Conservation (phyloP, 2,329 filamentous ascomycete species). For the Alternaria solani region DNA sequence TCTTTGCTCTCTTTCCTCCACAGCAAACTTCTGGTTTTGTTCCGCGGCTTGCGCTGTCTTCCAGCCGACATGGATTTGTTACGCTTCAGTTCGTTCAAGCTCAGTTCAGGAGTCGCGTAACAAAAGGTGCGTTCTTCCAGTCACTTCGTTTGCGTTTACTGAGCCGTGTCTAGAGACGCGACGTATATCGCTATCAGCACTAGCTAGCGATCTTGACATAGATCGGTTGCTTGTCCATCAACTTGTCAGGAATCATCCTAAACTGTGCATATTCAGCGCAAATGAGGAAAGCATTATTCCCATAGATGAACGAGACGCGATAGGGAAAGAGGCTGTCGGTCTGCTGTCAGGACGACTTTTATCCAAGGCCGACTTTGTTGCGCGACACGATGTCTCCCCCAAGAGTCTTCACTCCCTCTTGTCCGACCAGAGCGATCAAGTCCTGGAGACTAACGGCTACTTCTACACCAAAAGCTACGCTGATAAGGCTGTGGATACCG, state of each 20-base stretch:
- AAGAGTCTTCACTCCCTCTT: conserved; percentile 35
- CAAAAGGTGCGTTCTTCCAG: conserved; percentile 15
- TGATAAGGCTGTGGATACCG: background rate
- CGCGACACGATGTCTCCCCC: conserved; percentile 31
- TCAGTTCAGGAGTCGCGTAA: conserved; percentile 32
- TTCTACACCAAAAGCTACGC: conserved; percentile 26
- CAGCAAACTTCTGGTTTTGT: conserved; percentile 14
- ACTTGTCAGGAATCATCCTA: conserved; percentile 27
- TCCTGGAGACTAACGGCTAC: conserved; percentile 26
- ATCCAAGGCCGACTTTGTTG: conserved; percentile 26
- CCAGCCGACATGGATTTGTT: conserved; percentile 37
- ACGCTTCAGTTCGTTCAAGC: conserved; percentile 30
- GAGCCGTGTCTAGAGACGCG: conserved; percentile 19
- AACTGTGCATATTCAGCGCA: conserved; percentile 35
- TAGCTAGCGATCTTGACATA: conserved; percentile 33
- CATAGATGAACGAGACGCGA: conserved; percentile 28
- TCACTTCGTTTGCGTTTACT: background rate
- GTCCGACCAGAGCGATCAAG: conserved; percentile 15
- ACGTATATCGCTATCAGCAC: conserved; percentile 23
- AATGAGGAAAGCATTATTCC: conserved; percentile 36
- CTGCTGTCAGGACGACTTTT: conserved; percentile 22
- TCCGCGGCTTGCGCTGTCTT: conserved; percentile 31
- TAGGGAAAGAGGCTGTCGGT: conserved; percentile 21
- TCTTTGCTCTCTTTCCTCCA: conserved; percentile 36
- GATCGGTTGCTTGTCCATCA: conserved; percentile 28